These are phyloP conservation scores for Wilcoxina mikolae DNA, from an alignment of 495 filamentous ascomycete genomes.

Conservation along the genomic window DNA sequence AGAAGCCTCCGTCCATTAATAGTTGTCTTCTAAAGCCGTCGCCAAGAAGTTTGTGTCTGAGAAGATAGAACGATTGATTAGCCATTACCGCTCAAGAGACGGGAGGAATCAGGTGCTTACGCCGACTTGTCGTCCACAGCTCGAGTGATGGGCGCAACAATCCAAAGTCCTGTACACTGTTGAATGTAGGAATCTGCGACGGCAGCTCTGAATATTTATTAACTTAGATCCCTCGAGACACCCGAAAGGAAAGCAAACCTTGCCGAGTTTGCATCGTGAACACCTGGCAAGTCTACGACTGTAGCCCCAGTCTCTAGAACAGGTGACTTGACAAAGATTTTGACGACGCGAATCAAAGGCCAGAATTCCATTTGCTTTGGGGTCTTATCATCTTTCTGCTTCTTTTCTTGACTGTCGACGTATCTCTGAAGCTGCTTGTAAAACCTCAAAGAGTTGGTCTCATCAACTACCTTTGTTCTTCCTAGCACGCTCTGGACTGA, in stretches of 20 bases:
- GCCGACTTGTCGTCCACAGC: constrained; percentile 54
- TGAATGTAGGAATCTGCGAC: constrained; percentile 51
- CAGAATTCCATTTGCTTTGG: constrained; percentile 40
- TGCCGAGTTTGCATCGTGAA: constrained; percentile 51
- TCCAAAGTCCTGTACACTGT: constrained; percentile 39
- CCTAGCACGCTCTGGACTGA: constrained; percentile 37
- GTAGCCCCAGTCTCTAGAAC: constrained; percentile 47
- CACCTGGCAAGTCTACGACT: constrained; percentile 53
- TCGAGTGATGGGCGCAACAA: constrained; percentile 50
- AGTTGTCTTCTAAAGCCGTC: constrained; percentile 50
- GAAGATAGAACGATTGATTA: too few relatives aligned
- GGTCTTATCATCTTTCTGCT: constrained; percentile 26
- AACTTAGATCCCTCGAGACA: too few relatives aligned
- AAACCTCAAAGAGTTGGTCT: constrained; percentile 30
- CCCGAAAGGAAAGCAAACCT: too few relatives aligned
- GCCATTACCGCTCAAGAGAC: too few relatives aligned
- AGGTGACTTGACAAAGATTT: constrained; percentile 42
- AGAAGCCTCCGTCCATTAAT: constrained; percentile 46
- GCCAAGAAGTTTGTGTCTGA: constrained; percentile 45
- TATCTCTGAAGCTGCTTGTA: constrained; percentile 35
- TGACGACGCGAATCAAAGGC: constrained; percentile 53
- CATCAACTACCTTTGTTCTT: constrained; percentile 32
- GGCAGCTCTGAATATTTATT: constrained; percentile 40
- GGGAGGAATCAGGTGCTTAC: too few relatives aligned
- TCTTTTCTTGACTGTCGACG: constrained; percentile 42